Conservation (phyloP, 306 rosid species). For the Sicyos baderoa region DNA sequence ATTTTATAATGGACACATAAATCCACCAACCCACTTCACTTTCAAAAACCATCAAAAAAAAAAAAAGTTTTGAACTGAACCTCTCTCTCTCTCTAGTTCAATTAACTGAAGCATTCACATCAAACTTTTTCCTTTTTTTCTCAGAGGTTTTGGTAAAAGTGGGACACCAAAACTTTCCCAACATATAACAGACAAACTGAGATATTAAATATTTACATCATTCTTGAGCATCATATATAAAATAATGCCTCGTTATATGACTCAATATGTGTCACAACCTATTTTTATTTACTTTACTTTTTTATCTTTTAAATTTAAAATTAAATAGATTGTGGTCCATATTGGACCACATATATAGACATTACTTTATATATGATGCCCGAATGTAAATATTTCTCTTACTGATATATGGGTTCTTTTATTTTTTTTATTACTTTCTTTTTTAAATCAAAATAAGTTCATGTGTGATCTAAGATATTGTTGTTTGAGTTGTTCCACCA, state of each 20-base stretch:
- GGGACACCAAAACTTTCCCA: conserved; percentile 10
- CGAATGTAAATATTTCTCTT: too few species aligned
- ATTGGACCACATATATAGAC: too few species aligned
- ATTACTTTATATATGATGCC: too few species aligned
- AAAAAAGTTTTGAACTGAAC: conserved; percentile 40
- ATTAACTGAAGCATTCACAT: background rate
- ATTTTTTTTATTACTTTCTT: background rate
- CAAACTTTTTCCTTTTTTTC: background rate
- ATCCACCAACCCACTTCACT: conserved; percentile 62
- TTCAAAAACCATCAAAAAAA: conserved; percentile 30
- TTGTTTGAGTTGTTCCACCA: conserved; percentile 12
- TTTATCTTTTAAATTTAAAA: too few species aligned
- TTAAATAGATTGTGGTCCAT: too few species aligned
- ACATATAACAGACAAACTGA: background rate
- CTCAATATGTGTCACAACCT: too few species aligned
- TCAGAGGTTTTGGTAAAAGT: conserved; percentile 11
- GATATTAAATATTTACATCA: too few species aligned
- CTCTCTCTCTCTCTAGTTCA: conserved; percentile 9
- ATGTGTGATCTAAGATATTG: background rate
- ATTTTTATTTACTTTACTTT: too few species aligned
- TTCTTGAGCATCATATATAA: too few species aligned
- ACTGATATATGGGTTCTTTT: background rate
- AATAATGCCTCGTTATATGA: too few species aligned
- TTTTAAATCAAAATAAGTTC: background rate
- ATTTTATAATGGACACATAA: conserved; percentile 14